Conservation (phyloP, 139 green algal species). For the Coelastrella sp. region DNA sequence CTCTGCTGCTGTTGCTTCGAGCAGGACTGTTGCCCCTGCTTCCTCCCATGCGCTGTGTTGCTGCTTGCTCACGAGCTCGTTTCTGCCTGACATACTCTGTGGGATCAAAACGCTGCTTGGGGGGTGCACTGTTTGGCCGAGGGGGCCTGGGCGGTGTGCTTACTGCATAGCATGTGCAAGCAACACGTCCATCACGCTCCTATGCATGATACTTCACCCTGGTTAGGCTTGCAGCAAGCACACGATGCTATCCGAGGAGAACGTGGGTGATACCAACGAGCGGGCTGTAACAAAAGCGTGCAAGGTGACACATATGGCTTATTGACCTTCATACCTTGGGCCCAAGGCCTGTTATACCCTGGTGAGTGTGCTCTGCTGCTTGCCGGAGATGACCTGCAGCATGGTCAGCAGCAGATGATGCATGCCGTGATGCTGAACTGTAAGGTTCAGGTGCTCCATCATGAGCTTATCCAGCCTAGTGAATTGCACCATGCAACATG, state of each 20-base stretch:
- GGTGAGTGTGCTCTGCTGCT: slow-evolving; percentile 41
- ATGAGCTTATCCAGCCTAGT: no score
- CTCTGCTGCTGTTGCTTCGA: slow-evolving; percentile 6
- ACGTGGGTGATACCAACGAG: no score
- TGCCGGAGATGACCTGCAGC: slow-evolving; percentile 25
- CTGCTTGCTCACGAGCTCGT: slow-evolving; percentile 8
- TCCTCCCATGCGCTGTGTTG: not conserved
- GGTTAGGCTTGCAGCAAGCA: no score
- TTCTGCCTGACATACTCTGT: slow-evolving; percentile 77
- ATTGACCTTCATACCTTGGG: not conserved
- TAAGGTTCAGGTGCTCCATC: no score
- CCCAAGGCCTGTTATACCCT: slow-evolving; percentile 32
- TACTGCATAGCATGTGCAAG: not conserved
- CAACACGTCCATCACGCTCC: not conserved
- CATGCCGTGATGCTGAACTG: no score
- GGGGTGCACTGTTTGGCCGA: slow-evolving; percentile 42
- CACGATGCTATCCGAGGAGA: no score
- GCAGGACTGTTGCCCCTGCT: slow-evolving; percentile 34
- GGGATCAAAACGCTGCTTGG: slow-evolving; percentile 76
- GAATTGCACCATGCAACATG: no score
- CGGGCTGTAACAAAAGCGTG: no score
- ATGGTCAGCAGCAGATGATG: no score
- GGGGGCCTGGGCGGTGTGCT: not conserved
- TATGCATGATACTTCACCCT: no score
- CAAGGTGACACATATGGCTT: no score